Evolutionary conservation across 495 filamentous ascomycete species (phyloP), one percentile per base, ranked within the genome.

Genomic region (Aspergillus biplanus): DNA sequence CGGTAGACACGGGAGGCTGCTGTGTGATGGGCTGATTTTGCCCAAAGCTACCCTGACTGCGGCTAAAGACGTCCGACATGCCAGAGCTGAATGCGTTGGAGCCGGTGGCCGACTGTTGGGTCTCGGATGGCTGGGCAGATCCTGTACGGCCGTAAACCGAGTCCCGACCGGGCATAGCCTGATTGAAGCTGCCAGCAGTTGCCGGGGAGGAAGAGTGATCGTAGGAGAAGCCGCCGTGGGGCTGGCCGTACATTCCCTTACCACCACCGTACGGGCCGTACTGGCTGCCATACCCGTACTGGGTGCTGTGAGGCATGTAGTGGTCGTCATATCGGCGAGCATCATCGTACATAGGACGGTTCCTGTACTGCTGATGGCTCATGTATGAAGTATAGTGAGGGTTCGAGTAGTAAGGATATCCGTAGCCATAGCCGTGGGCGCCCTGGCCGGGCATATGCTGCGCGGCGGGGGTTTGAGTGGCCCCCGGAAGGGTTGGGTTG

Each of bases 371-470:
- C 67, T 81, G 75, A 66, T 83, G 87, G 76, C 87, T 88, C 85
- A 93, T 88, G 77, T 96, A 94, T 37, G 83, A 81, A 68, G 85
- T 82, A 71, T 93, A 94, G 72, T 95, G 92, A 5, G 90, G 90
- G 79, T 85, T 90, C 58, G 80, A 79, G 76, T 91, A 93, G 78
- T 93, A 93, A n/a, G 90, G 91, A 67, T 92, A 88, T 62, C 80
- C 82, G 69, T 90, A 91, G 57, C 84, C 83, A 72, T 88, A 94
- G 64, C 70, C 78, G 61, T 83, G 79, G 58, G 78, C 78, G 39
- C 57, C 78, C 65, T 87, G 86, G 54, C 78, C 83, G 64, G 80
- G 82, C 72, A 87, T 86, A 53, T 90, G 87, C 69, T 88, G 87
- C 59, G 83, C 79, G 57, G 86, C 84, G 12, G 82, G 86, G 34